Evolutionary conservation across 306 rosid species (phyloP), one percentile per base, ranked within the genome.

Genomic region (Trichosanthes cucumerina): DNA sequence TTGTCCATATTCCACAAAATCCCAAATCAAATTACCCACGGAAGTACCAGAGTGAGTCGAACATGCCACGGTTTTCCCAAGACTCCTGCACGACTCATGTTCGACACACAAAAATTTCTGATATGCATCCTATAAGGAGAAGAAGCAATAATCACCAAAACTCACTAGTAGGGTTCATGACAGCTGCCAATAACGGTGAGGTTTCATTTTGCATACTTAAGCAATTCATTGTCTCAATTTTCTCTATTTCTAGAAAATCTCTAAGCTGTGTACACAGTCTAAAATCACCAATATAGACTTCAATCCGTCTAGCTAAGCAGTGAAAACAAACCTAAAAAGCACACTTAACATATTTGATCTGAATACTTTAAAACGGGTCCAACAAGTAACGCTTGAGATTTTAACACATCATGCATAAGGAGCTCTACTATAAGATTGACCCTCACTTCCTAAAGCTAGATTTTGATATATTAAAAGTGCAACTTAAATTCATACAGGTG

Each of bases 31-130:
- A 16, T 15, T 88, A 31, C 84, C 85, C 89, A 44, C 88, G 86
- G 19, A 85, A 89, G 76, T 88, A 87, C 66, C 83, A 83, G 11
- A 89, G 97, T 56, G 97, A 91, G 72, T 96, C 97, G n/a, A 73
- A 83, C 24, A 91, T 95, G 56, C 80, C 34, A 0, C 88, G 89
- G 36, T 18, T 73, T 23, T 21, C 88, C 7, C 85, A 60, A 43
- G 87, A 85, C 1, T 34, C 38, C 57, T n/a, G 54, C 65, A 79
- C 88, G 7, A 86, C 88, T 77, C 80, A 53, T 0, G 83, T 81
- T 44, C 19, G 78, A 1, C 92, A 92, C 6, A 85, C 83, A 16
- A 60, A 87, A 46, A 80, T 59, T 87, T n/a, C 84, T 81, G 85
- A 72, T 28, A 73, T 7, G 81, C 79, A 50, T n/a, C 58, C 58